A percentile compares a stretch with the other conserved stretches of the same genome.
phyloP scores from a whole-genome alignment of 2,329 filamentous ascomycete genomes.

The Fusarium citri region DNA sequence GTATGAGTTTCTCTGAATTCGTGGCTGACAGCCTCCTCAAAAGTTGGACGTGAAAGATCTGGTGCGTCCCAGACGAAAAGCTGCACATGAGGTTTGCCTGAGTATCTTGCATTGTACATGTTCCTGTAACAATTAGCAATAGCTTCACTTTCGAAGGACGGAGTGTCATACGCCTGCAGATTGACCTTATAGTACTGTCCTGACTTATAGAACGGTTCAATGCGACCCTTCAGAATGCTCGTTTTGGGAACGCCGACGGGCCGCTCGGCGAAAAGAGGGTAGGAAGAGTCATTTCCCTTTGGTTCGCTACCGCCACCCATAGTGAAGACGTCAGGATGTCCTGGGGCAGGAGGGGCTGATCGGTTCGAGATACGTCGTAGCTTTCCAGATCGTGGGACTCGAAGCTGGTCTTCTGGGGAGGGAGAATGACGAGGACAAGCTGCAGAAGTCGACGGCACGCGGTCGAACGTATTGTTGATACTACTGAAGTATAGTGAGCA shows the following conservation, averaged over 20 bases:
- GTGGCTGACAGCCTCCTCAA: constrained; percentile 82
- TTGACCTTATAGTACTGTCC: constrained; percentile 85
- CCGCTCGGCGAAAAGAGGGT: constrained; percentile 62
- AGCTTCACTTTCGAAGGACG: not conserved
- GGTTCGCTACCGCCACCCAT: constrained; percentile 65
- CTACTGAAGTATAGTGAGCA: constrained; percentile 40
- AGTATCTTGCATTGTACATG: constrained; percentile 57
- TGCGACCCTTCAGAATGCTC: constrained; percentile 85
- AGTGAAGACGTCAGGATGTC: constrained; percentile 48
- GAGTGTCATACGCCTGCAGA: constrained; percentile 72
- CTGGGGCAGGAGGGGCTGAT: constrained; percentile 53
- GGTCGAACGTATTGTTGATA: constrained; percentile 40
- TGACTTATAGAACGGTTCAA: constrained; percentile 80
- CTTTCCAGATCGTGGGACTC: constrained; percentile 37
- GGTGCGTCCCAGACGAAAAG: constrained; percentile 89
- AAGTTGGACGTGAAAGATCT: constrained; percentile 81
- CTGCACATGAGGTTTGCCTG: constrained; percentile 81
- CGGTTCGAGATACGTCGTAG: constrained; percentile 51
- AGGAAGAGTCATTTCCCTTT: constrained; percentile 59
- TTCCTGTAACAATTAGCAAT: constrained; percentile 43
- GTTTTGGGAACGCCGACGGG: constrained; percentile 83
- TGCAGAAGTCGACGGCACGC: constrained; percentile 41
- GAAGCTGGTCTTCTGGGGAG: constrained; percentile 36
- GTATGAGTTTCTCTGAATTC: constrained; percentile 79
- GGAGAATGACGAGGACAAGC: constrained; percentile 44